Conservation (phyloP, 179 eudicot species). For the Carnegiea gigantea region DNA sequence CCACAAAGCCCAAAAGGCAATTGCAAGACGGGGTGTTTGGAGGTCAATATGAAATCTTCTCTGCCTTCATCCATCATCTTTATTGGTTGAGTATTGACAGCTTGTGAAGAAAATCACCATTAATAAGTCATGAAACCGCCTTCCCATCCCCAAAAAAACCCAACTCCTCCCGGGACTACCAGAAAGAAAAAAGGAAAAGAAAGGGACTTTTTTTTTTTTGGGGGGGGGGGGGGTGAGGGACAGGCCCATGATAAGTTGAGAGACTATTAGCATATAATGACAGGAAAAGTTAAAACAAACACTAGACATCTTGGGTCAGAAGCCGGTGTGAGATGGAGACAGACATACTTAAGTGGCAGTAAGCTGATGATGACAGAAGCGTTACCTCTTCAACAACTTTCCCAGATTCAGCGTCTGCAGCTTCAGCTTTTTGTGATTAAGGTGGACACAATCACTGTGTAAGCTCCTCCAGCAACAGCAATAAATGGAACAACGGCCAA, state of each 20-base stretch:
- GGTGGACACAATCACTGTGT: conserved; percentile 43
- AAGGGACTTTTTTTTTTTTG: no score
- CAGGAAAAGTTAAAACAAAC: background rate
- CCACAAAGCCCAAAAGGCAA: no score
- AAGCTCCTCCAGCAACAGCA: conserved; percentile 62
- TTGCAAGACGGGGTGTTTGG: no score
- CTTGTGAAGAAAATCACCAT: no score
- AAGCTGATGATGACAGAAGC: background rate
- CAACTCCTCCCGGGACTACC: background rate
- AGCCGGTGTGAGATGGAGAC: no score
- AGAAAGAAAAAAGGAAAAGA: background rate
- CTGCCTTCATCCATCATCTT: no score
- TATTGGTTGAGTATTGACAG: no score
- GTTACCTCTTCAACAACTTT: conserved; percentile 55
- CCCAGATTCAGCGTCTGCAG: conserved; percentile 58
- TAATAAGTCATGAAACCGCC: background rate
- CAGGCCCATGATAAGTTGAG: background rate
- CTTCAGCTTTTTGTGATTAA: conserved; percentile 46
- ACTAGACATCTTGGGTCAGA: no score
- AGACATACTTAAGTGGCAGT: no score
- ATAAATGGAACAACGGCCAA: conserved; percentile 65
- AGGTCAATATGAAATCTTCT: no score
- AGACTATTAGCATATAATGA: background rate
- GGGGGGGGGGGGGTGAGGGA: no score
- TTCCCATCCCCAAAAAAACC: no score